These are phyloP conservation scores for Fonsecaea pedrosoi DNA, from an alignment of 2,329 filamentous ascomycete genomes.

Conservation along the genomic window DNA sequence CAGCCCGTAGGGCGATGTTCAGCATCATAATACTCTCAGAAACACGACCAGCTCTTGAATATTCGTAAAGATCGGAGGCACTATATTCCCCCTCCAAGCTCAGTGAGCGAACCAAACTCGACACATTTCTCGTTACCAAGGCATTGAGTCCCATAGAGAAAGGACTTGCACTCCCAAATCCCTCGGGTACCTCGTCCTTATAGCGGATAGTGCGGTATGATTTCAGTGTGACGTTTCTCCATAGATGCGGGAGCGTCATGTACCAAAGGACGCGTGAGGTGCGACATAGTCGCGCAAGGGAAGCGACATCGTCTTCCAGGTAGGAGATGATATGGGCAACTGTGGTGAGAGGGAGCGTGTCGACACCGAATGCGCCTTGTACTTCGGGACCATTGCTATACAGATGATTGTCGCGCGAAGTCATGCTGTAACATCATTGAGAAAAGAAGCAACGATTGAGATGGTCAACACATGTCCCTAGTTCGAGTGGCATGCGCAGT, in stretches of 20 bases:
- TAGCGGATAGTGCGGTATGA: constrained; percentile 67
- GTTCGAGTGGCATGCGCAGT: not conserved
- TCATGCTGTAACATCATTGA: constrained; percentile 34
- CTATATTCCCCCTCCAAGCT: constrained; percentile 62
- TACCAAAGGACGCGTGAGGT: constrained; percentile 69
- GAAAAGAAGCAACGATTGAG: not conserved
- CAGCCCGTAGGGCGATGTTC: constrained; percentile 65
- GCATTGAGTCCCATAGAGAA: constrained; percentile 69
- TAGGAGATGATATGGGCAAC: constrained; percentile 64
- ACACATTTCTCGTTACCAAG: constrained; percentile 63
- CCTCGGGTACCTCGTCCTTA: constrained; percentile 62
- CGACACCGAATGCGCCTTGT: constrained; percentile 34
- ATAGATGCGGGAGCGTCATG: constrained; percentile 68
- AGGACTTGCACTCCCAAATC: constrained; percentile 67
- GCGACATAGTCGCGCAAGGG: constrained; percentile 65
- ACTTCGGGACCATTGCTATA: constrained; percentile 35
- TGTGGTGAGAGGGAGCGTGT: constrained; percentile 62
- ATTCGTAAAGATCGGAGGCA: constrained; percentile 62
- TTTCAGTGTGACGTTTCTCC: constrained; percentile 61
- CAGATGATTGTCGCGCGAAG: constrained; percentile 30
- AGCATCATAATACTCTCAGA: constrained; percentile 70
- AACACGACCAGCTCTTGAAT: constrained; percentile 63
- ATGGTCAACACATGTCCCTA: constrained; percentile 2
- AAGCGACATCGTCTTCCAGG: constrained; percentile 63
- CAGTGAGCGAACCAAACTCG: constrained; percentile 60